Percentiles rank a stretch among this genome's conserved stretches.
These are phyloP conservation scores for Xylariaceae sp. DNA, from an alignment of 2,329 filamentous ascomycete genomes.

Conservation along the genomic window DNA sequence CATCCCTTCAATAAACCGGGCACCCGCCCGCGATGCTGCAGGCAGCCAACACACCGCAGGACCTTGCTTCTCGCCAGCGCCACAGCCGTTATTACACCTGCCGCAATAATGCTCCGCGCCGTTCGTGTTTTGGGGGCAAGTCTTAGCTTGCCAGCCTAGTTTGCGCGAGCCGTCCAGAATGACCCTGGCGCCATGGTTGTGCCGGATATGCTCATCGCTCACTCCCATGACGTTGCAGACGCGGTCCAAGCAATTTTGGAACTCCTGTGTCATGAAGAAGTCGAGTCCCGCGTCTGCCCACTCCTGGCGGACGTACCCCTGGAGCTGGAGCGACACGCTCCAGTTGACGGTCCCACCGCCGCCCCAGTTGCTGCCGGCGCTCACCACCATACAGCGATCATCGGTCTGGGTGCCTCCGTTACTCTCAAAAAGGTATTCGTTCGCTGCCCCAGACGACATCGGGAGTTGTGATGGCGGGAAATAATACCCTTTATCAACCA, in stretches of 20 bases:
- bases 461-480: constrained; percentile 61
- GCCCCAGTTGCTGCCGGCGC: constrained; percentile 63
- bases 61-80: constrained; percentile 61
- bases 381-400: constrained; percentile 48
- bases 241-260: constrained; percentile 54
- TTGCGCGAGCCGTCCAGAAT: constrained; percentile 63
- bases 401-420: constrained; percentile 47
- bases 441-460: constrained; percentile 53
- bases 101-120: constrained; percentile 60
- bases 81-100: constrained; percentile 40
- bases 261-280: constrained; percentile 61
- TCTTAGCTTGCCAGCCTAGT: constrained; percentile 58
- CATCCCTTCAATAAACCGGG: constrained; percentile 66
- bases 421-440: constrained; percentile 56
- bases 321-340: constrained; percentile 50
- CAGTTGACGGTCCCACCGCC: constrained; percentile 71
- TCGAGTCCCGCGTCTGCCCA: constrained; percentile 59
- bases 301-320: constrained; percentile 61
- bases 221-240: constrained; percentile 38
- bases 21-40: constrained; percentile 62
- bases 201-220: constrained; percentile 42
- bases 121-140: constrained; percentile 66
- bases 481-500: constrained; percentile 67
- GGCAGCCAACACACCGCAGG: constrained; percentile 64
- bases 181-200: constrained; percentile 59